These are phyloP conservation scores for Aspergillus bertholletiae DNA, from an alignment of 495 filamentous ascomycete genomes.

Conservation along the genomic window DNA sequence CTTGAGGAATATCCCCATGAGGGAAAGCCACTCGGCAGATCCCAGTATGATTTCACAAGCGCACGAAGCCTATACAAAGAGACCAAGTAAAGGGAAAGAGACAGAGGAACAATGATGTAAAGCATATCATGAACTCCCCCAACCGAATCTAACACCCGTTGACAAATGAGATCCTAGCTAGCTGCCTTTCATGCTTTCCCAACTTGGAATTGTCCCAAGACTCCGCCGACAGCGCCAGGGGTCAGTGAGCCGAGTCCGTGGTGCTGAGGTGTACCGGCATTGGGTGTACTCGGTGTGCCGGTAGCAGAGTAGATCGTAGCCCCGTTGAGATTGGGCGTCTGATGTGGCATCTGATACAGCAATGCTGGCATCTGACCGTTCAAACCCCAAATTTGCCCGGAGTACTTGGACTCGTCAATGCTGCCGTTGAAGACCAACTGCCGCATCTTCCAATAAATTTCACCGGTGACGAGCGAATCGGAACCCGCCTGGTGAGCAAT, in stretches of 20 bases:
- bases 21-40: background rate
- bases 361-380: constrained; percentile 56
- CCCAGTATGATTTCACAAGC: background rate
- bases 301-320: constrained; percentile 53
- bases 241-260: constrained; percentile 56
- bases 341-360: constrained; percentile 42
- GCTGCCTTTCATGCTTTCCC: constrained; percentile 32
- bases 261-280: constrained; percentile 53
- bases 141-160: constrained; percentile 22
- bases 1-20: too few relatives aligned
- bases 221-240: constrained; percentile 63
- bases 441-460: constrained; percentile 86
- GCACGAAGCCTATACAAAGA: constrained; percentile 13
- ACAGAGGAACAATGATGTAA: constrained; percentile 7
- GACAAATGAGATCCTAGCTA: background rate
- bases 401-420: constrained; percentile 68
- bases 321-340: constrained; percentile 55
- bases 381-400: constrained; percentile 86
- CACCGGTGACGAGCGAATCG: constrained; percentile 87
- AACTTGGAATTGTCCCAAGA: constrained; percentile 43
- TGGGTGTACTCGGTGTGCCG: constrained; percentile 71
- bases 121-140: constrained; percentile 19
- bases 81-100: constrained; percentile 1
- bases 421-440: constrained; percentile 80
- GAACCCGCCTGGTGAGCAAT: constrained; percentile 86